Percentiles rank a stretch among this genome's conserved stretches.
phyloP scores from a whole-genome alignment of 495 filamentous ascomycete genomes.

The Penicillium verhagenii region DNA sequence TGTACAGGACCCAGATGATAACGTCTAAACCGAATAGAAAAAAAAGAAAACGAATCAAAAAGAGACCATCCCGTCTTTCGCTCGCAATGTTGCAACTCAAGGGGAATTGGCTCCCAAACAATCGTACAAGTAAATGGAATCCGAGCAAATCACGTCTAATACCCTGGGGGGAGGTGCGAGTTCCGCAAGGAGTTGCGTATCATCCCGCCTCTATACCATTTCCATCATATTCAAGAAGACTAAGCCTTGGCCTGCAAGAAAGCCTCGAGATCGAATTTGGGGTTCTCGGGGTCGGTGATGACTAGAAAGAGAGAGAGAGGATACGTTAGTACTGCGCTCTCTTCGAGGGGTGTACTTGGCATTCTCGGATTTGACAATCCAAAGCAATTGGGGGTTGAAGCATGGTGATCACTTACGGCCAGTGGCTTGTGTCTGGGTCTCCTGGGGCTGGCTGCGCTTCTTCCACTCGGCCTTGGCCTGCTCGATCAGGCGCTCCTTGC shows the following conservation, averaged over 20 bases:
- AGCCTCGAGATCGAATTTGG: constrained; percentile 87
- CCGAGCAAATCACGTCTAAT: constrained; percentile 38
- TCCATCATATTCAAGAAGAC: constrained; percentile 41
- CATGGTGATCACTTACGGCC: constrained; percentile 54
- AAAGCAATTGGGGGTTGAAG: not conserved
- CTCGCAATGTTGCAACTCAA: constrained; percentile 49
- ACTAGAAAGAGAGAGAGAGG: constrained; percentile 51
- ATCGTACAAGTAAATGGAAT: constrained; percentile 51
- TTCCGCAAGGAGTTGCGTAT: constrained; percentile 36
- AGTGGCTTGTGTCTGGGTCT: constrained; percentile 46
- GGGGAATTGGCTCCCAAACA: constrained; percentile 45
- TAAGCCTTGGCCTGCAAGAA: constrained; percentile 67
- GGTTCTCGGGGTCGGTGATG: constrained; percentile 77
- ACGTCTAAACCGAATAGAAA: constrained; percentile 43
- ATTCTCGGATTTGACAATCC: not conserved
- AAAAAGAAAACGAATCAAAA: constrained; percentile 31
- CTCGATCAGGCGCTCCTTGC: constrained; percentile 82
- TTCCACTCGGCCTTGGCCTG: constrained; percentile 88
- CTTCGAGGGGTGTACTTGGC: not conserved
- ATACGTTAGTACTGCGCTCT: constrained; percentile 25
- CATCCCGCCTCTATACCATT: constrained; percentile 33
- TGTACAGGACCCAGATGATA: constrained; percentile 49
- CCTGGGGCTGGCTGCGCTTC: constrained; percentile 64
- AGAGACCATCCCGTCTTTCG: constrained; percentile 46
- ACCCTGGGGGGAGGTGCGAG: constrained; percentile 40